Conservation (phyloP, 805 yeast species). For the Yarrowia keelungensis region DNA sequence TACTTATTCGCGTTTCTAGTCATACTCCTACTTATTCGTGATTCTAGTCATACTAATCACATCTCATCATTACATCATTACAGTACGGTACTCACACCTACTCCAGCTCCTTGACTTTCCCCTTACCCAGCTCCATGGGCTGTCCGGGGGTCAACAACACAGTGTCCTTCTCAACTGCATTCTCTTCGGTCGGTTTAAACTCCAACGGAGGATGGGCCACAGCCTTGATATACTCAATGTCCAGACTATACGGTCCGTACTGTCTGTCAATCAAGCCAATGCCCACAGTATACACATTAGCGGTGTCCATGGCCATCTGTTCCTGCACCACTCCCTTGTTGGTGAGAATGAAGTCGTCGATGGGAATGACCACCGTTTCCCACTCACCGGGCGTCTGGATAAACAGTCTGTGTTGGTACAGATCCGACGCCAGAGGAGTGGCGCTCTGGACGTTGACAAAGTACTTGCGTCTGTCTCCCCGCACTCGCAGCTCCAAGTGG, state of each 20-base stretch:
- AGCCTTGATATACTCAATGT: constrained; percentile 76
- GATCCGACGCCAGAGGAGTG: constrained; percentile 75
- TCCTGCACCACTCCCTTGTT: constrained; percentile 77
- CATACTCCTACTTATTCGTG: no score
- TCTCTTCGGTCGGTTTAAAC: constrained; percentile 25
- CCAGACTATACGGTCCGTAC: constrained; percentile 74
- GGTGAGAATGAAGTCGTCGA: constrained; percentile 80
- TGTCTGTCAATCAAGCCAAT: constrained; percentile 78
- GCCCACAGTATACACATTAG: constrained; percentile 74
- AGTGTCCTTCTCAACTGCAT: constrained; percentile 5
- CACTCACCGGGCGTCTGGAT: constrained; percentile 74
- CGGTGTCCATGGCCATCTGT: constrained; percentile 64
- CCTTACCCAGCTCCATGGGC: constrained; percentile 28
- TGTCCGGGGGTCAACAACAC: constrained; percentile 20
- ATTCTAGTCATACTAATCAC: background rate
- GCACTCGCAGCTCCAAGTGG: constrained; percentile 71
- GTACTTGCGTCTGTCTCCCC: constrained; percentile 75
- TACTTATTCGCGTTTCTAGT: no score
- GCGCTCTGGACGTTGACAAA: constrained; percentile 83
- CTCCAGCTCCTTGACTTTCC: constrained; percentile 32
- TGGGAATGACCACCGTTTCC: constrained; percentile 82
- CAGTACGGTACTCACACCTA: background rate
- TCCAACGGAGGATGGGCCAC: constrained; percentile 46
- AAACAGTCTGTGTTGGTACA: constrained; percentile 82
- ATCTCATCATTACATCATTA: constrained; percentile 12